Conservation (phyloP, 2,329 filamentous ascomycete species). For the Chlorencoelia australis region DNA sequence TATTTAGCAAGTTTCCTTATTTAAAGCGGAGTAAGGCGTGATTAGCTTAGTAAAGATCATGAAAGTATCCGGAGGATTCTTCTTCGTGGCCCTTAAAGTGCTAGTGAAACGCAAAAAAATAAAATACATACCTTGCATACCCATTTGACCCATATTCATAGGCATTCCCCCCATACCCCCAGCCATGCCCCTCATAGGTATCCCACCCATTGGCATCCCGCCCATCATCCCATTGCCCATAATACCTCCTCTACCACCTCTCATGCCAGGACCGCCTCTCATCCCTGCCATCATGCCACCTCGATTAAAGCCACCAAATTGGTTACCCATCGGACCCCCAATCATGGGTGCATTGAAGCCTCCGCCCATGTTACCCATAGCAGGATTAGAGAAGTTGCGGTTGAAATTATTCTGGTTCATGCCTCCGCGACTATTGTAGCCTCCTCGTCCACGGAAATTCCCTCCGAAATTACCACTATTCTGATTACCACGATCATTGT, state of each 20-base stretch:
- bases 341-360: conserved; percentile 33
- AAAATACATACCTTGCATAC: conserved; percentile 45
- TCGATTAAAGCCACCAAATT: conserved; percentile 42
- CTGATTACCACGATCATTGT: conserved; percentile 32
- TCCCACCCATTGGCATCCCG: conserved; percentile 44
- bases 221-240: conserved; percentile 35
- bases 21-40: too few relatives aligned
- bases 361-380: conserved; percentile 35
- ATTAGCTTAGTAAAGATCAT: conserved; percentile 5
- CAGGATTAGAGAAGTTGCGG: conserved; percentile 37
- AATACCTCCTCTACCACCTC: conserved; percentile 47
- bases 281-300: conserved; percentile 43
- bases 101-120: background rate
- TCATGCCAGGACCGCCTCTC: conserved; percentile 41
- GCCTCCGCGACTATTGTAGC: conserved; percentile 32
- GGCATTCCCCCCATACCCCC: conserved; percentile 27
- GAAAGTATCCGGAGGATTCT: background rate
- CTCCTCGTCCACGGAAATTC: conserved; percentile 40
- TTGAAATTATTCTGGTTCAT: conserved; percentile 40
- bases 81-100: background rate
- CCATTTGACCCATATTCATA: conserved; percentile 38
- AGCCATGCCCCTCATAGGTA: conserved; percentile 42
- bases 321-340: conserved; percentile 36
- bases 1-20: too few relatives aligned
- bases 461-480: conserved; percentile 29